Evolutionary conservation across 1,284 basidiomycete species (phyloP).

Genomic region (Fomitopsis schrenkii): DNA sequence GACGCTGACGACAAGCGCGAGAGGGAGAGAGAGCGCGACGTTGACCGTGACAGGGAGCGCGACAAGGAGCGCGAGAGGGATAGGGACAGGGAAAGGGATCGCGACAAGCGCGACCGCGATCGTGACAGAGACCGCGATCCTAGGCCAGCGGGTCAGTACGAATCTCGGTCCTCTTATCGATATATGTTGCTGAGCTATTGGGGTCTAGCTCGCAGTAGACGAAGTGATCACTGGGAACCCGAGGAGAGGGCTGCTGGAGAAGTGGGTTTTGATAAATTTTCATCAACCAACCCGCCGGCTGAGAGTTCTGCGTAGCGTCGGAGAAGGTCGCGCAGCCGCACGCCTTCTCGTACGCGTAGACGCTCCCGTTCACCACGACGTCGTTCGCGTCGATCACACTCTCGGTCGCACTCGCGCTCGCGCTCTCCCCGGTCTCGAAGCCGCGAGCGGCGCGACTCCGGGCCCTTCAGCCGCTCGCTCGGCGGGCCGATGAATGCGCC

Average conservation of each 20-base stretch:
- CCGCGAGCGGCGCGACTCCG: constrained; percentile 55
- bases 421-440: constrained; percentile 57
- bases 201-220: constrained; percentile 32
- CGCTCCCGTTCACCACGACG: constrained; percentile 65
- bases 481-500: constrained; percentile 91
- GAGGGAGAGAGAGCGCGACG: constrained; percentile 35
- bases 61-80: constrained; percentile 36
- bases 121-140: constrained; percentile 33
- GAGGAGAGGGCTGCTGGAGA: constrained; percentile 63
- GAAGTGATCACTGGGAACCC: constrained; percentile 77
- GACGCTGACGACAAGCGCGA: constrained; percentile 54
- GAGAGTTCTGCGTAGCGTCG: constrained; percentile 35
- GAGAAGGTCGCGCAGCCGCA: constrained; percentile 45
- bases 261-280: constrained; percentile 34
- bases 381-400: constrained; percentile 42
- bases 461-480: constrained; percentile 72
- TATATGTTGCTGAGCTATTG: not conserved
- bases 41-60: constrained; percentile 42
- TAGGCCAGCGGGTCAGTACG: not conserved
- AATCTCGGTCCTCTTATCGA: not conserved
- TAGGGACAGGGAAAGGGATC: constrained; percentile 38
- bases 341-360: constrained; percentile 62
- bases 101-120: constrained; percentile 28
- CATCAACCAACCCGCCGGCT: constrained; percentile 7
- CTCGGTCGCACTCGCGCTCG: constrained; percentile 29